phyloP scores from a whole-genome alignment of 441 rosid species.

The Kokia cookei region DNA sequence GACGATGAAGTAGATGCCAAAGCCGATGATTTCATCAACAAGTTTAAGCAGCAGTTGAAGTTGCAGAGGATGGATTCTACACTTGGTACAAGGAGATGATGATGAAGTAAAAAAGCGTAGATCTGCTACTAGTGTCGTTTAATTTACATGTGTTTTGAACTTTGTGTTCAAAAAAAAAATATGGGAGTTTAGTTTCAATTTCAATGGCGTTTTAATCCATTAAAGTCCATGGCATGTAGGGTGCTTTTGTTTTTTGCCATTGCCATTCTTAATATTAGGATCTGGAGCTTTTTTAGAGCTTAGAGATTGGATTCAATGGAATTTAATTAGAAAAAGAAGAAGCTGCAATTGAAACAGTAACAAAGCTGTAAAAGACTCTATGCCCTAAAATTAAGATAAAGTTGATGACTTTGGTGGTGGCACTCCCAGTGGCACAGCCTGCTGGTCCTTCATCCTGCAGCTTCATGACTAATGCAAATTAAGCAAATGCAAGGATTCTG shows the following conservation, averaged over 20 bases:
- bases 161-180: not conserved
- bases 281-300: not conserved
- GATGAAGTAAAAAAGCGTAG: not conserved
- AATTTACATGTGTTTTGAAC: conserved; percentile 11
- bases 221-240: not conserved
- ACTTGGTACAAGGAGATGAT: conserved; percentile 50
- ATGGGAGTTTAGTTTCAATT: not conserved
- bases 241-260: not conserved
- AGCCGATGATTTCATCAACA: conserved; percentile 79
- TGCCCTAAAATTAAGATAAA: not conserved
- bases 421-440: not conserved
- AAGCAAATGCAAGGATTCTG: not conserved
- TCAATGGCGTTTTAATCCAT: not conserved
- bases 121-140: conserved; percentile 1
- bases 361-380: not conserved
- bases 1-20: conserved; percentile 77
- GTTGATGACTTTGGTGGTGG: not conserved
- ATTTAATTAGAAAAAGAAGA: too few relatives aligned
- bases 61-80: conserved; percentile 74
- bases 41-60: conserved; percentile 73
- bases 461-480: not conserved
- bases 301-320: too few relatives aligned
- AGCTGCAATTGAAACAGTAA: not conserved
- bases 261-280: not conserved
- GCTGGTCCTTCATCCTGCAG: not conserved